A percentile compares a stretch with the other conserved stretches of the same genome.
Conservation (phyloP, 139 green algal genomes). For the Asterochloris erici region DNA sequence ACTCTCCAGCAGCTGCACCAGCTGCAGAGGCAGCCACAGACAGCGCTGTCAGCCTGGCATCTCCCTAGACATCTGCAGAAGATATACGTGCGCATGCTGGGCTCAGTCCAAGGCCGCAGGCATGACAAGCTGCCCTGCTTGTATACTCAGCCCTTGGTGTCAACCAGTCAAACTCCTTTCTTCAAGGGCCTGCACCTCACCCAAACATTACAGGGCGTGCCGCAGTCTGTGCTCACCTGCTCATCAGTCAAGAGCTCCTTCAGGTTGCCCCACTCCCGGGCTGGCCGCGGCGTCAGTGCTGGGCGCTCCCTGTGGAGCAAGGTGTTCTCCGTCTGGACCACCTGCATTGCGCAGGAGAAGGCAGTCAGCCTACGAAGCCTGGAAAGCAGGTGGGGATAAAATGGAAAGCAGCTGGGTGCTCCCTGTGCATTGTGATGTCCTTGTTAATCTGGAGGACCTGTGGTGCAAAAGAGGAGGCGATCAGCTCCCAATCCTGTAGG, state of each 20-base stretch:
- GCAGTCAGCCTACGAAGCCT: not conserved
- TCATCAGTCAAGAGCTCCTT: conserved; percentile 15
- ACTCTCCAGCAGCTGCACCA: not conserved
- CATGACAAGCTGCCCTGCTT: not conserved
- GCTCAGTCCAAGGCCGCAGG: not conserved
- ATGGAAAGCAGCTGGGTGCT: not conserved
- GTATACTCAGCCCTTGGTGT: not conserved
- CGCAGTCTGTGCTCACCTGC: not conserved
- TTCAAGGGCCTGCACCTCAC: not conserved
- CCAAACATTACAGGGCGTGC: not conserved
- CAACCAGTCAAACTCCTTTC: not conserved
- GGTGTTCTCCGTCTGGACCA: conserved; percentile 1
- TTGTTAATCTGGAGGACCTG: too few species aligned
- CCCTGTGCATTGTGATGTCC: too few species aligned
- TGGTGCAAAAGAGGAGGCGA: too few species aligned
- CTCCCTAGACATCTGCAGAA: not conserved
- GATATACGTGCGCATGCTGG: not conserved
- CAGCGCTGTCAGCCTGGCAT: not conserved
- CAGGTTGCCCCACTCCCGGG: not conserved
- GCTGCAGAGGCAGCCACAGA: conserved; percentile 3
- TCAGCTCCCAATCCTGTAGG: too few species aligned
- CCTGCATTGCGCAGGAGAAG: not conserved
- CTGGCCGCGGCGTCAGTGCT: conserved; percentile 7
- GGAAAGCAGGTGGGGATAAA: not conserved
- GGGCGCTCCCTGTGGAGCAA: not conserved